A percentile compares a stretch with the other conserved stretches of the same genome.
phyloP scores from a whole-genome alignment of 2,329 filamentous ascomycete species.

The Hypocreales sp. region DNA sequence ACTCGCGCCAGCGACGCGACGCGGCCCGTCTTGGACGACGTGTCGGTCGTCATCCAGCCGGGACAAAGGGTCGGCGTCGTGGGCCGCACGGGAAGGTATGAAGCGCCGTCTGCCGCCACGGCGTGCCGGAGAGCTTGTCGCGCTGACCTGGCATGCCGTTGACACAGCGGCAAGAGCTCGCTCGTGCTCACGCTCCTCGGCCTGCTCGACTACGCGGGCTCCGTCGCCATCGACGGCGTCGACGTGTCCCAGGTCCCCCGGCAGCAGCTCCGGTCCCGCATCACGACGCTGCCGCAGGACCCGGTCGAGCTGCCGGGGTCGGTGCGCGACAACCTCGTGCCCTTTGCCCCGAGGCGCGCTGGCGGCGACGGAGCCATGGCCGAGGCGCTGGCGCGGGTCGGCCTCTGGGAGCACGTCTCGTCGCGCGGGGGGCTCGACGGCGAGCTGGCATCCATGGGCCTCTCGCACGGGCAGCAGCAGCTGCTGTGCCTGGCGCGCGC shows the following conservation, averaged over 20 bases:
- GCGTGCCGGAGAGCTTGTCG: too few species aligned
- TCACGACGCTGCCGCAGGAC: slow-evolving; percentile 96
- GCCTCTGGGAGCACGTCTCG: slow-evolving; percentile 3
- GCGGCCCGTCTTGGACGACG: background rate
- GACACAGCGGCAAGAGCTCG: slow-evolving; percentile 24
- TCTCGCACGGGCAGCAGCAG: slow-evolving; percentile 7
- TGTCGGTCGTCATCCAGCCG: slow-evolving; percentile 1
- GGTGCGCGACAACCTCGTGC: slow-evolving; percentile 82
- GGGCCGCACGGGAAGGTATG: slow-evolving; percentile 11
- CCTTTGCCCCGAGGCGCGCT: too few species aligned
- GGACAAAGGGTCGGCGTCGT: slow-evolving; percentile 14
- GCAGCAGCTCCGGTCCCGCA: slow-evolving; percentile 81
- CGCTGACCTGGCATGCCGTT: too few species aligned
- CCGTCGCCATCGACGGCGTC: slow-evolving; percentile 81
- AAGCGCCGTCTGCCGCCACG: too few species aligned
- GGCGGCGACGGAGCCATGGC: slow-evolving; percentile 3
- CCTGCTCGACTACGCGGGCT: slow-evolving; percentile 37
- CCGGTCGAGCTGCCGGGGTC: slow-evolving; percentile 89
- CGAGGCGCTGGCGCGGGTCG: slow-evolving; percentile 4
- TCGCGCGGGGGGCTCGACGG: slow-evolving; percentile 4
- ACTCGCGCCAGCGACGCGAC: slow-evolving; percentile 6
- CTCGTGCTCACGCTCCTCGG: slow-evolving; percentile 21
- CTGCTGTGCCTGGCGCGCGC: slow-evolving; percentile 6
- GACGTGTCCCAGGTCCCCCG: slow-evolving; percentile 82
- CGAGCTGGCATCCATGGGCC: slow-evolving; percentile 2